Evolutionary conservation across 768 basidiomycete species (phyloP), one percentile per base, ranked within the genome.

Genomic region (Nidularia sp.): DNA sequence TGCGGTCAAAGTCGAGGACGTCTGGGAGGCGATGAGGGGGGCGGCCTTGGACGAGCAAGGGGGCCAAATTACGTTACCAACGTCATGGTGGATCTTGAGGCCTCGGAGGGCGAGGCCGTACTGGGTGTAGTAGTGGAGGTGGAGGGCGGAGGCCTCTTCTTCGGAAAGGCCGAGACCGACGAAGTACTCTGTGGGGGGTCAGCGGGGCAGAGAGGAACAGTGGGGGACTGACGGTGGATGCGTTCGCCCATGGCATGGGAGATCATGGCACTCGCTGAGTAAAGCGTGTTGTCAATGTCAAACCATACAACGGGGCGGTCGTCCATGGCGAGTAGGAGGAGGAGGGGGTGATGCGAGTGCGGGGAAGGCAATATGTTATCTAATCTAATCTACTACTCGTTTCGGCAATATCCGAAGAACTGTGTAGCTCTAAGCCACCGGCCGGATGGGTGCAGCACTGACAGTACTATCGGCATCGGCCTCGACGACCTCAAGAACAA

Each of bases 241-340:
- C 82, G 80, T 54, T 83, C 67, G 9, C 85, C 84, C 92, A 94
- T 93, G 13, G 80, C 84, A 55, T 88, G 81, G 3, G 85, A 83
- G 49, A 93, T 89, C 65, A 77, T 83, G 15, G 83, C 74, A 58
- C 79, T 85, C 0, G 88, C 81, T 6, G 90, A 88, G 65, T 93
- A 94, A 12, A 94, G 76, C 2, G 90, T 92, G 60, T 94, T 93
- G 67, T 93, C 92, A 53, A 93, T 90, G 62, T 93, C 91, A 54
- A 93, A 82, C 80, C 85, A 93, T 48, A 90, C 75, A 47, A 91
- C 68, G 55, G 67, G 67, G 10, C 84, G 80, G 36, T 80, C 75
- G 73, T 89, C 87, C 56, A 47, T 29, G 4, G 34, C 36, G 49
- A 9, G 3, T 15, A 31, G 6, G 36, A 39, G 36, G n/a, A 8